phyloP scores from a whole-genome alignment of 257 asterid species.

The Orobanche coerulescens region DNA sequence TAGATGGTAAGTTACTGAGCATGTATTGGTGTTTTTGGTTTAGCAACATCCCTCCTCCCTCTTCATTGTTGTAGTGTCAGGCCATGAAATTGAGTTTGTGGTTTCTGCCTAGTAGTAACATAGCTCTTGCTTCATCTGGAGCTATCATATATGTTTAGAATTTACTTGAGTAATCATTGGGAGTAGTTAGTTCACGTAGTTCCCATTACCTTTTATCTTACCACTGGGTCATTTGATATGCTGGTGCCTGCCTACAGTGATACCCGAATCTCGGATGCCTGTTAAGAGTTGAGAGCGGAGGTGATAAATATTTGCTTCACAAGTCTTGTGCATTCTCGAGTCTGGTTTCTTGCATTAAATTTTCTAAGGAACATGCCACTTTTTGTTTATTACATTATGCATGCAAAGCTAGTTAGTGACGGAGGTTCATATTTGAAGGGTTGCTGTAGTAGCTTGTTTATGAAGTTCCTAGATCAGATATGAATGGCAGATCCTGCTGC shows the following conservation, averaged over 20 bases:
- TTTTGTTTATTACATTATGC: not conserved
- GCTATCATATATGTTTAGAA: not conserved
- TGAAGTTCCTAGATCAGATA: not conserved
- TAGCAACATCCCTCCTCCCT: slow-evolving; percentile 2
- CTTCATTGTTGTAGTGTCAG: not conserved
- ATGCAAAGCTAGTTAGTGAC: not conserved
- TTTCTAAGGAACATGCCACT: not conserved
- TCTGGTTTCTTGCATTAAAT: slow-evolving; percentile 2
- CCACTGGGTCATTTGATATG: not conserved
- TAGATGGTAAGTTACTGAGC: slow-evolving; percentile 40
- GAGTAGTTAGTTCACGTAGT: slow-evolving; percentile 1
- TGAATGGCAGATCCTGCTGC: not conserved
- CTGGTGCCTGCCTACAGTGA: not conserved
- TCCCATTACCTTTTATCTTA: not conserved
- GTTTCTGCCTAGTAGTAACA: not conserved
- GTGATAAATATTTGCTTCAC: not conserved
- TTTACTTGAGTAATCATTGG: not conserved
- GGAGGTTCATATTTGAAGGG: not conserved
- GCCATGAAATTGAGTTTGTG: not conserved
- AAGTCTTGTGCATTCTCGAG: not conserved
- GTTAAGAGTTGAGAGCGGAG: not conserved
- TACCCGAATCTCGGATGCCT: not conserved
- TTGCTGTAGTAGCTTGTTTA: not conserved
- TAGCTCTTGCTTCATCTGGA: not conserved
- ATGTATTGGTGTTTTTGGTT: slow-evolving; percentile 5